Evolutionary conservation across 78 protist species (phyloP), one percentile per base, ranked within the genome.

Genomic region (Tieghemostelium lacteum): DNA sequence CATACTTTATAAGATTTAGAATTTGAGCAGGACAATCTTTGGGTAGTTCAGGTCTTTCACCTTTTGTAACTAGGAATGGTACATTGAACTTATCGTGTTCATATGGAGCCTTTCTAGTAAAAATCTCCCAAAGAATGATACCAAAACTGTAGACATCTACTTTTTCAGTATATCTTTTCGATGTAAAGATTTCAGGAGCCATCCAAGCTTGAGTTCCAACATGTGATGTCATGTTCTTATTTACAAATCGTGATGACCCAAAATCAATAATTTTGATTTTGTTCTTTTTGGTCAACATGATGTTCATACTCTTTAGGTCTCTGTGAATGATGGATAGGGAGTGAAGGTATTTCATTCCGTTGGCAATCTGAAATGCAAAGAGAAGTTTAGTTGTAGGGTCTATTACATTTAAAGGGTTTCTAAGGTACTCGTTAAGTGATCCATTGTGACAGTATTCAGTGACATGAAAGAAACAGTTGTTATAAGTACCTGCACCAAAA

Each of bases 131-230:
- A 20, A 83, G 37, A 12, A 83, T 33, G n/a, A 87, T 75, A 19
- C 83, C 93, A 65, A 39, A 87, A 1, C 87, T 74, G 28, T 87
- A 87, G 6, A 87, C 93, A 69, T 87, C 93, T 2, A 74, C 93
- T 33, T 76, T 87, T 4, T 87, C 73, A 6, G 86, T 74, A 28
- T 87, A 87, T 10, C 33, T 26, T 75, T 74, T 76, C 2, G 86
- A 87, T 14, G 71, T 87, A 39, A 75, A 87, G 16, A 72, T 55
- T 62, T 87, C 93, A 0, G 93, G 93, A 14, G 93, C 93, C 93
- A 87, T 87, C 93, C 93, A 87, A 24, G 93, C 86, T 39, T 69
- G 76, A 37, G 86, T 76, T 0, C 78, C 86, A 73, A 76, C 93
- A 45, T 65, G 61, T 8, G 45, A 26, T 49, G 78, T 76, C 93